Base-by-base conservation (phyloP, 306 rosid genomes). In the Cicer yamashitae region DNA sequence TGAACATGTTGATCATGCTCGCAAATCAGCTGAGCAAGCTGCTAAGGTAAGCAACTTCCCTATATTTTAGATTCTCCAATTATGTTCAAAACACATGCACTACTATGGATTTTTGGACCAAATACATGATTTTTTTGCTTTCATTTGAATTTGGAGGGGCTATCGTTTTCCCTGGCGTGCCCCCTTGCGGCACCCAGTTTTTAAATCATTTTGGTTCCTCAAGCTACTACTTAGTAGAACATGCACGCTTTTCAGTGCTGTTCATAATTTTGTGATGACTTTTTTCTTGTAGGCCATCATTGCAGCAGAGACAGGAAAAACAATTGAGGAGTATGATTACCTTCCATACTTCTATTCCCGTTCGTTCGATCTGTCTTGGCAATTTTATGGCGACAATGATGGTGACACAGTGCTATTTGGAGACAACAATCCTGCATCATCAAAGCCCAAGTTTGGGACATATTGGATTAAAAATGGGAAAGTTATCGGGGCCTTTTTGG, bases 1-100 rank as follows among this genome's bases (percentile, higher is more conserved):
- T 54, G 99, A 94, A 81, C 99, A 94, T 18, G 98, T 92, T 13
- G 99, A 94, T 74, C 99, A 94, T 76, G 74, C 99, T 73, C 96
- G 99, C 80, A 92, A 92, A 86, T 94, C 99, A n/a, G 99, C 98
- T n/a, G 97, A 92, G 93, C 97, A 94, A 82, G 92, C 98, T 56
- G 99, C 87, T 57, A 90, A 89, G 96, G 99, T 94, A 74, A 77
- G 81, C 10, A 48, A 12, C 50, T 77, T 69, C 82, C 47, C 38
- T 50, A 43, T 38, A 64, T 75, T 51, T 76, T 48, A 2, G 63
- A 50, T 44, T 70, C 18, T 38, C 48, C 61, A 57, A 43, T 72
- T 47, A 53, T 50, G 65, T 66, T 20, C 68, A 45, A 67, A 75
- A 18, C 43, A 56, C 53, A 48, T 45, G 39, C 37, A 30, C 37